These are phyloP conservation scores for Echites panduratus DNA, from an alignment of 257 asterid species.

Conservation along the genomic window DNA sequence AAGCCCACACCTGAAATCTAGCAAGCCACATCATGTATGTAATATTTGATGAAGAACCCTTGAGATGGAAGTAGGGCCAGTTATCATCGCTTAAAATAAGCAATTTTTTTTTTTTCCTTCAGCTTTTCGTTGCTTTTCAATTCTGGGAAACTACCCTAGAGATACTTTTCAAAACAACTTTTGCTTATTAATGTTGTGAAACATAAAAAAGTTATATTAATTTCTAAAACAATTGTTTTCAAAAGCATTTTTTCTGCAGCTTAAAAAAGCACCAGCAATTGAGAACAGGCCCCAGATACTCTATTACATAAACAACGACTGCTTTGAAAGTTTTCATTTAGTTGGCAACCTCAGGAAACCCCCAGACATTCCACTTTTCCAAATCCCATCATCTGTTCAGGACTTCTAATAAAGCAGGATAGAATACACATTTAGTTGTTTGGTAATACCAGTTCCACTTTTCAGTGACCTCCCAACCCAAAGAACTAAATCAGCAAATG, in stretches of 20 bases:
- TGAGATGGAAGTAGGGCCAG: background rate
- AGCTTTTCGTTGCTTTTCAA: too few relatives aligned
- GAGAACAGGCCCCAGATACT: background rate
- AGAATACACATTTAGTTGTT: background rate
- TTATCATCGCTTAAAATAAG: too few relatives aligned
- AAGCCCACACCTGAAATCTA: background rate
- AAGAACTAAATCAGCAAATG: background rate
- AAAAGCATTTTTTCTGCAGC: too few relatives aligned
- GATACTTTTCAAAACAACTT: too few relatives aligned
- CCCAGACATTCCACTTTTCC: background rate
- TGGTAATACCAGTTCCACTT: background rate
- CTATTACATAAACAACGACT: background rate
- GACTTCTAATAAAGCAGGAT: background rate
- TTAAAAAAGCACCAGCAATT: too few relatives aligned
- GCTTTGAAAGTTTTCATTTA: background rate
- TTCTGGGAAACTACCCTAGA: too few relatives aligned
- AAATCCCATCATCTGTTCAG: background rate
- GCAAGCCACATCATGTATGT: background rate
- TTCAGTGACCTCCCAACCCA: background rate
- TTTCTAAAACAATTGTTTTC: too few relatives aligned
- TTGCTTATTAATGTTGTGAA: too few relatives aligned
- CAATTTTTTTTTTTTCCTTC: too few relatives aligned
- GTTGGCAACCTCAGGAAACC: background rate
- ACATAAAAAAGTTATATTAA: too few relatives aligned
- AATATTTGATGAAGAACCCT: background rate